phyloP scores from a whole-genome alignment of 2,329 filamentous ascomycete genomes.

The Hymenoscyphus salicellus region DNA sequence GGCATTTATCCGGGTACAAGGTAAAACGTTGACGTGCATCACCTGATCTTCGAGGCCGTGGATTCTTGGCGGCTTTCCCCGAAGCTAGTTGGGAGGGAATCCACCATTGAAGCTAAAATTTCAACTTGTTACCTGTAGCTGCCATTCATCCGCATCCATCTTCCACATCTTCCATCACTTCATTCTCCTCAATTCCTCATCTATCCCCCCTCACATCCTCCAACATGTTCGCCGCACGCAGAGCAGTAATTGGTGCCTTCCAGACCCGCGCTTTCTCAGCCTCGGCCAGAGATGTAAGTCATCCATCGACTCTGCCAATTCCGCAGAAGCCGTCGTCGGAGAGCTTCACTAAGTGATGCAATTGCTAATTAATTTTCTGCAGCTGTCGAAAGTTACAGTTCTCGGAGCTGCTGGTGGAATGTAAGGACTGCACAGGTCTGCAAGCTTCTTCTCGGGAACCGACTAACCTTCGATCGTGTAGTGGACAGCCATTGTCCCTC shows the following conservation, averaged over 20 bases:
- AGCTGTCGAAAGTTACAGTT: conserved; percentile 97
- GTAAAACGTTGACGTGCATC: not conserved
- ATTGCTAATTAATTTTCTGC: conserved; percentile 26
- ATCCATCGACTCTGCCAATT: conserved; percentile 19
- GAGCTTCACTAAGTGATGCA: conserved; percentile 6
- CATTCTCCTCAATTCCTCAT: not conserved
- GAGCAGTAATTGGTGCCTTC: conserved; percentile 52
- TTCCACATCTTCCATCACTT: not conserved
- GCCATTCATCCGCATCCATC: not conserved
- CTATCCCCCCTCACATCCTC: not conserved
- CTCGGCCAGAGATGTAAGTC: conserved; percentile 69
- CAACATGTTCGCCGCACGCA: conserved; percentile 73
- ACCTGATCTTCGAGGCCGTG: not conserved
- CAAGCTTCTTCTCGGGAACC: not conserved
- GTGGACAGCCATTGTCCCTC: conserved; percentile 91
- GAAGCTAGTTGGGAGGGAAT: not conserved
- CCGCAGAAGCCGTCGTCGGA: not conserved
- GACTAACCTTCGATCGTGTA: not conserved
- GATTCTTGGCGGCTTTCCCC: not conserved
- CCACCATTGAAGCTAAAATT: not conserved
- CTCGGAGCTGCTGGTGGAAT: conserved; percentile 97
- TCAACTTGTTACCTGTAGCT: not conserved
- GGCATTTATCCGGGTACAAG: no score
- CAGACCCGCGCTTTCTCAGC: conserved; percentile 80
- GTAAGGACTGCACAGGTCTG: not conserved